Evolutionary conservation across 345 rosid genomes (phyloP).

Genomic region (Eucalyptus grandis): DNA sequence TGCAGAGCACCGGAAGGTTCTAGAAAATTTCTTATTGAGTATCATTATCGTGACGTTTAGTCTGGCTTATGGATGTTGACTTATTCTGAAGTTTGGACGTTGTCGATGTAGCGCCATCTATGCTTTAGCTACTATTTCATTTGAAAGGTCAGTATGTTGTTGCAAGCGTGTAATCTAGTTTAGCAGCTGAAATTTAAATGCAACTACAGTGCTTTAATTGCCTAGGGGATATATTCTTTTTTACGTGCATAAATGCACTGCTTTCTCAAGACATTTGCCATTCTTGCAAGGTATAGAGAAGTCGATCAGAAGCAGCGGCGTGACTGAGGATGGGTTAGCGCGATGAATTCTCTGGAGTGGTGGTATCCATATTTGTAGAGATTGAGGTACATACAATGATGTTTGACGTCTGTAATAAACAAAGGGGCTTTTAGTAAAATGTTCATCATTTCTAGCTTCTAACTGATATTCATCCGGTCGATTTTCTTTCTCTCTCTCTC

Average conservation of each 20-base stretch:
- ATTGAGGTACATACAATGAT: not conserved
- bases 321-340: slow-evolving; percentile 10
- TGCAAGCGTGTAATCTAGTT: not conserved
- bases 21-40: not conserved
- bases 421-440: not conserved
- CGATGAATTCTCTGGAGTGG: not conserved
- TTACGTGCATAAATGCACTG: not conserved
- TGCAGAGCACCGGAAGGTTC: not conserved
- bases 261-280: not conserved
- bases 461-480: not conserved
- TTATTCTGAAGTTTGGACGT: not conserved
- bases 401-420: not conserved
- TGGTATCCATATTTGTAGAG: not conserved
- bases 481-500: not conserved
- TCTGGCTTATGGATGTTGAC: no score
- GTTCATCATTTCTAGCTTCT: not conserved
- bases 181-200: not conserved
- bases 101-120: not conserved
- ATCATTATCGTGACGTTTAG: not conserved
- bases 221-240: not conserved
- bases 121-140: not conserved
- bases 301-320: not conserved
- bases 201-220: not conserved
- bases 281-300: slow-evolving; percentile 42
- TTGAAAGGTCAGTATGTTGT: not conserved